Evolutionary conservation across 306 rosid species (phyloP).

Genomic region (Oemleria cerasiformis): DNA sequence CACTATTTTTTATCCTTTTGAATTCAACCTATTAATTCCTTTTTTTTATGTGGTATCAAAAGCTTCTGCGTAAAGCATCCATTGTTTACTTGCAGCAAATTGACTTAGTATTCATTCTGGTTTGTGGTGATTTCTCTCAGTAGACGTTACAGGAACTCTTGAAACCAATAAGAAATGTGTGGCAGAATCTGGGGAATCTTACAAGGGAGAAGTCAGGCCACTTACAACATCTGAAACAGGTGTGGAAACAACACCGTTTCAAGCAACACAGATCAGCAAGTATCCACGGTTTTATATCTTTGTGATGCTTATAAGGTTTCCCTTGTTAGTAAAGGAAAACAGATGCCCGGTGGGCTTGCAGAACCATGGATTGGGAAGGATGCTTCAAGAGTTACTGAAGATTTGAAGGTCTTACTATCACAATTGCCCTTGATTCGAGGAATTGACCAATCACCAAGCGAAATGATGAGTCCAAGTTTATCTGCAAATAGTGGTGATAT

Average conservation of each 20-base stretch:
- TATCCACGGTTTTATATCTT: constrained; percentile 55
- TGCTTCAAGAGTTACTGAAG: constrained; percentile 70
- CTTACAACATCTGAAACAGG: constrained; percentile 47
- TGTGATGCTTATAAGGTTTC: constrained; percentile 93
- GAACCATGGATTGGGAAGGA: constrained; percentile 85
- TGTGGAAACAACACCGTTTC: constrained; percentile 40
- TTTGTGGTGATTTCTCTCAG: constrained; percentile 17
- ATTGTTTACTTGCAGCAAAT: constrained; percentile 5
- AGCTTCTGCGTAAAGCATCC: not conserved
- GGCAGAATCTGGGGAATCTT: constrained; percentile 35
- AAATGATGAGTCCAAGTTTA: constrained; percentile 66
- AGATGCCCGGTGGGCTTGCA: constrained; percentile 56
- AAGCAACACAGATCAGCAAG: constrained; percentile 50
- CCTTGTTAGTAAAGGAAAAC: constrained; percentile 56
- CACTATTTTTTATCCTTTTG: not conserved
- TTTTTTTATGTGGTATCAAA: not conserved
- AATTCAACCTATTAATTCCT: not conserved
- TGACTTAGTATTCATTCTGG: constrained; percentile 18
- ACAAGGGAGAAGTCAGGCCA: constrained; percentile 32
- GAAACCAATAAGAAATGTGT: constrained; percentile 33
- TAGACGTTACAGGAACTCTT: constrained; percentile 32
- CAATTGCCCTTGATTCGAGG: constrained; percentile 68
- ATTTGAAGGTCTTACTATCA: constrained; percentile 61
- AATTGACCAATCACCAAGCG: constrained; percentile 50
- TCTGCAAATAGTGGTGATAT: constrained; percentile 59